phyloP scores from a whole-genome alignment of 176 grass and related monocot species.

The Oryza rufipogon region DNA sequence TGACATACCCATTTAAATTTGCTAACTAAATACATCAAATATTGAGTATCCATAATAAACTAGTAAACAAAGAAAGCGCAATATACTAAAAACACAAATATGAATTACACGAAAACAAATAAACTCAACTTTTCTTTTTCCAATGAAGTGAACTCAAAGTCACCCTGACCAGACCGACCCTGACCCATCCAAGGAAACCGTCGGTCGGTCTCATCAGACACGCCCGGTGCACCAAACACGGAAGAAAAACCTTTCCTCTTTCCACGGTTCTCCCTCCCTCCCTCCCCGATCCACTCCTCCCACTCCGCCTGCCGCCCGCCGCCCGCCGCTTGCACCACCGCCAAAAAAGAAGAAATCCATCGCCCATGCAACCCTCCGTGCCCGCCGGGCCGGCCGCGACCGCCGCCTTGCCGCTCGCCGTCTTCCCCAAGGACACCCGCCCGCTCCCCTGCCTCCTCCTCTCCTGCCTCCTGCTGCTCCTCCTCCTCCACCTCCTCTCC shows the following conservation, averaged over 20 bases:
- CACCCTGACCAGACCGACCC: neutral
- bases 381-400: constrained; percentile 35
- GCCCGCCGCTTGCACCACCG: neutral
- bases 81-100: too few relatives aligned
- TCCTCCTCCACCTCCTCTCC: constrained; percentile 53
- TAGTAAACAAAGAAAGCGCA: too few relatives aligned
- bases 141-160: neutral
- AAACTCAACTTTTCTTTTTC: neutral
- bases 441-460: constrained; percentile 75
- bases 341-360: neutral
- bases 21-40: neutral
- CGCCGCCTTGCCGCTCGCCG: constrained; percentile 36
- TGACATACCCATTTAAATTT: neutral
- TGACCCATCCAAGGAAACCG: neutral
- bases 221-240: constrained; percentile 8
- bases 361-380: constrained; percentile 43
- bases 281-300: neutral
- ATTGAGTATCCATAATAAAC: neutral
- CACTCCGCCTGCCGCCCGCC: neutral
- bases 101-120: too few relatives aligned
- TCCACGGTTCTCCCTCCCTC: constrained; percentile 9
- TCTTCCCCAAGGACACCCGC: constrained; percentile 74
- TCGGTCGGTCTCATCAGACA: neutral
- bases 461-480: constrained; percentile 66
- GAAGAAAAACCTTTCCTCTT: constrained; percentile 24